phyloP scores from a whole-genome alignment of 768 basidiomycete genomes.

The Porphyrellus cyaneotinctus region DNA sequence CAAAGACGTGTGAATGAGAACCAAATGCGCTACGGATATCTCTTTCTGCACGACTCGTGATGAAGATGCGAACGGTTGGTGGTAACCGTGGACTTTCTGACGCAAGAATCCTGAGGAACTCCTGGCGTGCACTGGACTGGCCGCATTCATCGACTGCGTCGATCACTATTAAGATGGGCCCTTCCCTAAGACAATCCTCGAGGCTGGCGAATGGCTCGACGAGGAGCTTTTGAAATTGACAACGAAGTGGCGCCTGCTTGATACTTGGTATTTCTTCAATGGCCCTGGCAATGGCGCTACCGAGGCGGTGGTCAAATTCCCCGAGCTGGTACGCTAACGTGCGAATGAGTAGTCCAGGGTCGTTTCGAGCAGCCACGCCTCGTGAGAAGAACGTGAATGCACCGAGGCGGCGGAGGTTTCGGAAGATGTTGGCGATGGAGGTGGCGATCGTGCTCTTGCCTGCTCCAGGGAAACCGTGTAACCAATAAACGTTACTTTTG shows the following conservation, averaged over 20 bases:
- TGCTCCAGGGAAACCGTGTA: slow-evolving; percentile 34
- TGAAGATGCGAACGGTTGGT: slow-evolving; percentile 28
- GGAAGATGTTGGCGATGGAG: slow-evolving; percentile 32
- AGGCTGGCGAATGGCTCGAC: slow-evolving; percentile 27
- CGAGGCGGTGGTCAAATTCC: slow-evolving; percentile 30
- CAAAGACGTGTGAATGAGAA: slow-evolving; percentile 8
- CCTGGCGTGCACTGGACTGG: slow-evolving; percentile 20
- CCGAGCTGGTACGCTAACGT: slow-evolving; percentile 35
- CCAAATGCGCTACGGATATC: slow-evolving; percentile 23
- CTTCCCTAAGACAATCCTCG: slow-evolving; percentile 17
- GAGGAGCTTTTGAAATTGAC: slow-evolving; percentile 34
- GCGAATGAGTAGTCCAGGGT: slow-evolving; percentile 30
- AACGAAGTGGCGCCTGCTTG: slow-evolving; percentile 24
- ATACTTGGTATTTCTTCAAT: slow-evolving; percentile 29
- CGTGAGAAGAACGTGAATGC: slow-evolving; percentile 36
- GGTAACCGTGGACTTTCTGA: slow-evolving; percentile 19
- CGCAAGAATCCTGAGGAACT: slow-evolving; percentile 28
- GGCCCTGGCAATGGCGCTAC: slow-evolving; percentile 21
- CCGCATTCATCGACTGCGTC: slow-evolving; percentile 36
- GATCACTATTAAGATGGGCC: slow-evolving; percentile 32
- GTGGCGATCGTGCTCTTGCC: slow-evolving; percentile 37
- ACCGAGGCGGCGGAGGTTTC: slow-evolving; percentile 32
- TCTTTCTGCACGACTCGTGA: slow-evolving; percentile 32
- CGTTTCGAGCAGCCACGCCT: slow-evolving; percentile 25
- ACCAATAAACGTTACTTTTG: slow-evolving; percentile 29